These are phyloP conservation scores for Microdochium bolleyi DNA, from an alignment of 2,329 filamentous ascomycete genomes.

Conservation along the genomic window DNA sequence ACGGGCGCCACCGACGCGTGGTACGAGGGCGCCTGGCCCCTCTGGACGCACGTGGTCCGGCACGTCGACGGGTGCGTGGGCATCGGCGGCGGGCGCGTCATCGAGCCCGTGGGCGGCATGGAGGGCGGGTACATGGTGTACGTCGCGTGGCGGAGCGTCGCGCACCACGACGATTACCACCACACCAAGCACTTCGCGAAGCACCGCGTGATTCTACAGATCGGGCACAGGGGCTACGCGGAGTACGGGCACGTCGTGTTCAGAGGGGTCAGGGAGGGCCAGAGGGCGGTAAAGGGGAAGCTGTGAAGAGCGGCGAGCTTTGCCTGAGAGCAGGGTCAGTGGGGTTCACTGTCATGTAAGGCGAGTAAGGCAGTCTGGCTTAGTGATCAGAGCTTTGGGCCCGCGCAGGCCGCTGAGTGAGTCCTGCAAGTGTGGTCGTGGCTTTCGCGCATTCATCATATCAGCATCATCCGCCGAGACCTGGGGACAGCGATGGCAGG, in stretches of 20 bases:
- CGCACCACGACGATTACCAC: constrained; percentile 24
- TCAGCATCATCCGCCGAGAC: no score
- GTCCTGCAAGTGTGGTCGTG: no score
- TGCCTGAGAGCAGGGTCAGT: no score
- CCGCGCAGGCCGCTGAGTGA: no score
- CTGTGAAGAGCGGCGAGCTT: not conserved
- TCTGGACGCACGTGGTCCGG: constrained; percentile 11
- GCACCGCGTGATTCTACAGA: constrained; percentile 15
- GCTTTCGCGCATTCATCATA: no score
- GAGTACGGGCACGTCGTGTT: constrained; percentile 25
- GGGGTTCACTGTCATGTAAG: no score
- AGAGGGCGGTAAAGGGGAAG: not conserved
- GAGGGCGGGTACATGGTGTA: constrained; percentile 20
- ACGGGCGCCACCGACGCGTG: constrained; percentile 9
- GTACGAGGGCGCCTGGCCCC: constrained; percentile 9
- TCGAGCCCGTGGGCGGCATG: constrained; percentile 19
- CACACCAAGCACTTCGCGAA: constrained; percentile 21
- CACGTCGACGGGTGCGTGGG: constrained; percentile 19
- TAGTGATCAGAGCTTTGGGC: no score
- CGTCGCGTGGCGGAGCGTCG: constrained; percentile 24
- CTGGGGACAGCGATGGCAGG: no score
- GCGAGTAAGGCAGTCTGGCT: no score
- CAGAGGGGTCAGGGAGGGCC: constrained; percentile 1
- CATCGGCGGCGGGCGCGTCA: constrained; percentile 20
- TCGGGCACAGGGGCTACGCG: constrained; percentile 18